phyloP scores from a whole-genome alignment of 169 alveolate species.

The Eimeria praecox region DNA sequence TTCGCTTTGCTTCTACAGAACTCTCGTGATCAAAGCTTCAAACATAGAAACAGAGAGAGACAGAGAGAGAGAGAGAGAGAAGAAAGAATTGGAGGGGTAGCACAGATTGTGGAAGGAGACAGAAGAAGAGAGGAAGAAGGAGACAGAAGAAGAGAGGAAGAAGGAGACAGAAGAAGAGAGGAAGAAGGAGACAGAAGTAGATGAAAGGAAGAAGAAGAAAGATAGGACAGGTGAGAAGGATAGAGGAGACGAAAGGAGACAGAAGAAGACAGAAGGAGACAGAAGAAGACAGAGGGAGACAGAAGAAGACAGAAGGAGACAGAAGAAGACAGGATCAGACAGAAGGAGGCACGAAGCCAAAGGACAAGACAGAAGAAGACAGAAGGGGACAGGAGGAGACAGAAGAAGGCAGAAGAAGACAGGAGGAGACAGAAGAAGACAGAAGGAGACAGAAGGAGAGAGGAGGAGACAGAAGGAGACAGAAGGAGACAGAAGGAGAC shows the following conservation, averaged over 20 bases:
- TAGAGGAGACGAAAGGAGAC: not conserved
- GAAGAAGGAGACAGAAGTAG: not conserved
- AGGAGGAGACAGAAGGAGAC: too few species aligned
- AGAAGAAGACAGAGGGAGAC: too few species aligned
- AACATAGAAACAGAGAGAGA: not conserved
- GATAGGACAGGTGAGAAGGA: too few species aligned
- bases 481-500: not conserved
- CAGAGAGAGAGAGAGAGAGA: not conserved
- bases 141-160: too few species aligned
- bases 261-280: not conserved
- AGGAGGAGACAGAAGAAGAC: not conserved
- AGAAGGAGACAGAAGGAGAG: too few species aligned
- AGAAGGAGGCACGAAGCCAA: not conserved
- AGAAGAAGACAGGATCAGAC: too few species aligned
- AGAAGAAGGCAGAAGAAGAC: not conserved
- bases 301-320: too few species aligned
- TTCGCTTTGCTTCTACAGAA: slow-evolving; percentile 53
- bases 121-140: too few species aligned
- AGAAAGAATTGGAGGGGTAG: too few species aligned
- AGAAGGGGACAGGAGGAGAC: not conserved
- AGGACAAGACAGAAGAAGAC: not conserved
- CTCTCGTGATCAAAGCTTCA: slow-evolving; percentile 61
- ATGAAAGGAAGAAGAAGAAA: not conserved
- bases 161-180: not conserved
- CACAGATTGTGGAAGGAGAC: not conserved